A percentile compares a stretch with the other conserved stretches of the same genome.
phyloP scores from a whole-genome alignment of 352 stramenopile species.

The Pythium folliculosum region DNA sequence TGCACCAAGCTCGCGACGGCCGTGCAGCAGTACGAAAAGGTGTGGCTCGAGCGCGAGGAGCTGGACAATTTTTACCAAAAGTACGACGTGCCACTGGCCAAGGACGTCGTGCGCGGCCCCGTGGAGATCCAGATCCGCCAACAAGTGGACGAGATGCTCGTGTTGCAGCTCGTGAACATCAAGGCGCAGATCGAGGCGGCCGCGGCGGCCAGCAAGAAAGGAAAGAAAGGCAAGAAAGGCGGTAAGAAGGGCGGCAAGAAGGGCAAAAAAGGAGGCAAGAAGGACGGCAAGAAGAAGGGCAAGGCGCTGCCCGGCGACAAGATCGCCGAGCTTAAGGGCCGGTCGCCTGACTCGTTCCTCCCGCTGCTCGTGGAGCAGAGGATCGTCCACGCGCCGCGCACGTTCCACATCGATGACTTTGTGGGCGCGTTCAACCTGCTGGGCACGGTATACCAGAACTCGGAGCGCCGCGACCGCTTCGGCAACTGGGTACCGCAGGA shows the following conservation, averaged over 20 bases:
- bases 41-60: conserved; percentile 90
- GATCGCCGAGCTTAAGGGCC: conserved; percentile 89
- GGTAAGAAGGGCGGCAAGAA: conserved; percentile 57
- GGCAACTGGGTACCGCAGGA: conserved; percentile 91
- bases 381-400: conserved; percentile 70
- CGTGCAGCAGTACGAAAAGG: conserved; percentile 74
- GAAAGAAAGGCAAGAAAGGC: conserved; percentile 84
- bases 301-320: conserved; percentile 91
- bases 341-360: conserved; percentile 90
- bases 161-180: conserved; percentile 94
- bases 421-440: conserved; percentile 93
- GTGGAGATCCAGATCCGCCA: conserved; percentile 87
- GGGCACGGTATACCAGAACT: conserved; percentile 70
- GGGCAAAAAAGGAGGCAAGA: conserved; percentile 43
- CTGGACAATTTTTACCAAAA: conserved; percentile 93
- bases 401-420: conserved; percentile 71
- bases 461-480: conserved; percentile 56
- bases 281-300: conserved; percentile 65
- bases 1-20: conserved; percentile 66
- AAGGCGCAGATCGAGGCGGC: conserved; percentile 86
- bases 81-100: conserved; percentile 91
- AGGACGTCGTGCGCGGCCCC: conserved; percentile 86
- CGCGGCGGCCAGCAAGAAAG: conserved; percentile 66
- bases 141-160: conserved; percentile 93
- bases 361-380: conserved; percentile 87